Base-by-base conservation (phyloP, 1,139 yeast species). In the Sugiyamaella grinbergsii region DNA sequence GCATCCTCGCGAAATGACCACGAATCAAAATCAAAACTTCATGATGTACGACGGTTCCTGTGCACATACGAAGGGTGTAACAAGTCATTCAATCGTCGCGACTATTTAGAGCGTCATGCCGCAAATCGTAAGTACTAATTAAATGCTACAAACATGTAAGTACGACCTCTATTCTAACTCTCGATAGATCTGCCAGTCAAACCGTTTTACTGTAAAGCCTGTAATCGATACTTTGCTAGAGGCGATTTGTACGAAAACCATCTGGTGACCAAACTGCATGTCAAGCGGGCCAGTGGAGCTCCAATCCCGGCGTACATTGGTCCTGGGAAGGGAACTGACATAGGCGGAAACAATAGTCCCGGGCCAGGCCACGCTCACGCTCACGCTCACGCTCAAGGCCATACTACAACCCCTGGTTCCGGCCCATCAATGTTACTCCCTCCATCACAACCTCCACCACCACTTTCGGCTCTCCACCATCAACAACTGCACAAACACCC, bases 91-190 rank as follows among this genome's bases (percentile, higher is more conserved):
- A 68, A 70, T 52, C 63, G 73, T 23, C 60, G 71, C 4, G 73
- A 70, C 54, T 70, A 70, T 43, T 61, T 70, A 31, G 72, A 68
- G 39, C 61, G 73, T 16, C 73, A 70, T 52, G 66, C 72, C 24
- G 69, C 68, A 11, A 70, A 70, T 56, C 72, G 62, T 59, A 51
- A 47, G 62, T 54, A 10, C 3, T 19, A 8, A 19, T 18, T n/a
- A n/a, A n/a, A n/a, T n/a, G n/a, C n/a, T n/a, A n/a, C n/a, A n/a
- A n/a, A n/a, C n/a, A n/a, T n/a, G n/a, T n/a, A n/a, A n/a, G n/a
- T n/a, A n/a, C n/a, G n/a, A n/a, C n/a, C n/a, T n/a, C n/a, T n/a
- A n/a, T n/a, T n/a, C 43, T 42, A 36, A 38, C 42, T 22, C 28
- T 11, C 3, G 3, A 13, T 28, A 58, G 61, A 67, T 50, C 57